Conservation (phyloP, 768 basidiomycete genomes). For the Mycena epipterygia region DNA sequence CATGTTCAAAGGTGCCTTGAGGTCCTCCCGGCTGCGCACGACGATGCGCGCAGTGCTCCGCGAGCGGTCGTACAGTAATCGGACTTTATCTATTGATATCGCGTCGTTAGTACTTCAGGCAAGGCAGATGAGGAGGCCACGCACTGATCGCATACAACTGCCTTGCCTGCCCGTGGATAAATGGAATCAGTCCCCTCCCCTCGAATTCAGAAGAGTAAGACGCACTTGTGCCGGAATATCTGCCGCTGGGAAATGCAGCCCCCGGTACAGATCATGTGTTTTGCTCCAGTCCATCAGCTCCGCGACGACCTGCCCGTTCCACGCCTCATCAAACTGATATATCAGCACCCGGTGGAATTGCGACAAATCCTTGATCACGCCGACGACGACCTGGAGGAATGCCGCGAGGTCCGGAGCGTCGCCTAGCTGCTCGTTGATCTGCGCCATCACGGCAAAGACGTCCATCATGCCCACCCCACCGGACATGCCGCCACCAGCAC, state of each 20-base stretch:
- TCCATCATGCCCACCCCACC: constrained; percentile 78
- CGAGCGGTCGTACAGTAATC: constrained; percentile 79
- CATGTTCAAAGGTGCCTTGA: constrained; percentile 83
- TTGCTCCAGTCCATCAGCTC: constrained; percentile 85
- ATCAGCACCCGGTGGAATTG: constrained; percentile 87
- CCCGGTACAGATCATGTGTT: constrained; percentile 80
- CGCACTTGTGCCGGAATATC: constrained; percentile 78
- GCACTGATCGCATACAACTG: constrained; percentile 77
- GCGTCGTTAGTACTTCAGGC: neutral
- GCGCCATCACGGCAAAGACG: constrained; percentile 81
- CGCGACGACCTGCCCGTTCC: constrained; percentile 84
- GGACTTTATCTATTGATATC: constrained; percentile 72
- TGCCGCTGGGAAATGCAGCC: constrained; percentile 77
- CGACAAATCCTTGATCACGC: constrained; percentile 80
- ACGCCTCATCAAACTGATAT: constrained; percentile 86
- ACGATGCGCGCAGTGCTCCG: constrained; percentile 83
- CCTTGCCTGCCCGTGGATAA: constrained; percentile 61
- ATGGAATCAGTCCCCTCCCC: neutral
- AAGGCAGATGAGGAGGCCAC: constrained; percentile 32
- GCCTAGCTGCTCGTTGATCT: constrained; percentile 86
- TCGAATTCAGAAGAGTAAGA: constrained; percentile 30
- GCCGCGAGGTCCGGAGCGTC: constrained; percentile 73
- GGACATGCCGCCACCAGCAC: constrained; percentile 21
- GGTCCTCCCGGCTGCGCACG: constrained; percentile 70
- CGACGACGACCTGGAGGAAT: constrained; percentile 81